Conservation (phyloP, 805 yeast genomes). For the Kodamaea nitidulidarum region DNA sequence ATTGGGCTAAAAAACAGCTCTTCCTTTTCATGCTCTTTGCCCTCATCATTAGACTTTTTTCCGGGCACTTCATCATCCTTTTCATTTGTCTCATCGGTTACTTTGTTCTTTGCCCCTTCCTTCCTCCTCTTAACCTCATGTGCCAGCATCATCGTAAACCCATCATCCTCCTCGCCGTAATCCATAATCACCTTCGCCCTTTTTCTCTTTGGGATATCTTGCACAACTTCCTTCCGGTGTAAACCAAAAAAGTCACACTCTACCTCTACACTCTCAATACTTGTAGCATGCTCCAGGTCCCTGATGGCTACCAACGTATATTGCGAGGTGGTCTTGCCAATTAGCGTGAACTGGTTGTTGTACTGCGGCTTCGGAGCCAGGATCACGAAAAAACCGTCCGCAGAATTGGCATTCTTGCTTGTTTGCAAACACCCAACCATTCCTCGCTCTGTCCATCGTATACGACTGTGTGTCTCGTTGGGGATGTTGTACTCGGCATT, state of each 20-base stretch:
- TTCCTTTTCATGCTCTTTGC: slow-evolving; percentile 8
- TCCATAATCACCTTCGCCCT: slow-evolving; percentile 30
- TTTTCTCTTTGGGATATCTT: slow-evolving; percentile 15
- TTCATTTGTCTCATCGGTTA: slow-evolving; percentile 7
- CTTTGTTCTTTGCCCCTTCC: not conserved
- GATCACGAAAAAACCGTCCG: slow-evolving; percentile 41
- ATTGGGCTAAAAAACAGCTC: too few species aligned
- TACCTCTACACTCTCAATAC: slow-evolving; percentile 38
- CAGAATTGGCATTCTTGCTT: slow-evolving; percentile 15
- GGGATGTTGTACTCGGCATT: slow-evolving; percentile 12
- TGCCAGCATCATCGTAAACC: slow-evolving; percentile 39
- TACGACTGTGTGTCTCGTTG: slow-evolving; percentile 48
- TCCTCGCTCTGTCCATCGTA: slow-evolving; percentile 51
- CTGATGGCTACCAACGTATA: slow-evolving; percentile 49
- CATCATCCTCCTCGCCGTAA: slow-evolving; percentile 29
- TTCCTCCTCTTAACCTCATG: slow-evolving; percentile 26
- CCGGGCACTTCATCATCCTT: slow-evolving; percentile 12
- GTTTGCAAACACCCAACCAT: slow-evolving; percentile 46
- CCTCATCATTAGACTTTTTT: not conserved
- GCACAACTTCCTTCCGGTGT: slow-evolving; percentile 11
- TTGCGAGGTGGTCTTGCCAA: slow-evolving; percentile 58
- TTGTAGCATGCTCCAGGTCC: slow-evolving; percentile 53
- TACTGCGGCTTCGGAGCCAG: slow-evolving; percentile 43
- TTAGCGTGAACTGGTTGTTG: slow-evolving; percentile 37
- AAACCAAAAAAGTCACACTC: slow-evolving; percentile 45